Evolutionary conservation across 805 yeast species (phyloP).

Genomic region (Maudiozyma barnettii): DNA sequence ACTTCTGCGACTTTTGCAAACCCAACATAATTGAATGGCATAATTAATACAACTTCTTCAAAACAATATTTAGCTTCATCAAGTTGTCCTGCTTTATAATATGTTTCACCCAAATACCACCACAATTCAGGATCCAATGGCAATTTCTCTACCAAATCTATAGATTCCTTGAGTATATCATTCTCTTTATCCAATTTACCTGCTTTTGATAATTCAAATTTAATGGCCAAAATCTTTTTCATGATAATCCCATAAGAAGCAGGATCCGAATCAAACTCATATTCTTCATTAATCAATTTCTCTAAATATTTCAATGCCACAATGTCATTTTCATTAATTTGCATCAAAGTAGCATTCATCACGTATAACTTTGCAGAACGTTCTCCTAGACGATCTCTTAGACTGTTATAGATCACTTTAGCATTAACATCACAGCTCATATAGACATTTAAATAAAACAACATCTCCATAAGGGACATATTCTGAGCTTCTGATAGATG

Average conservation of each 20-base stretch:
- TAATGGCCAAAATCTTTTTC: slow-evolving; percentile 23
- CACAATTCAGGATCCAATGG: slow-evolving; percentile 74
- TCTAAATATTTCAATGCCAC: slow-evolving; percentile 37
- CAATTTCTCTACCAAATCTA: slow-evolving; percentile 23
- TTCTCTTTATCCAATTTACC: slow-evolving; percentile 8
- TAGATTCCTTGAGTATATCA: slow-evolving; percentile 9
- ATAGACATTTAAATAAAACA: slow-evolving; percentile 54
- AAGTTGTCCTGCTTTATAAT: slow-evolving; percentile 49
- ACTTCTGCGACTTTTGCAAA: slow-evolving; percentile 23
- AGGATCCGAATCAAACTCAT: slow-evolving; percentile 40
- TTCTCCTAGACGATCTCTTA: slow-evolving; percentile 61
- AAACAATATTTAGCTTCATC: slow-evolving; percentile 57
- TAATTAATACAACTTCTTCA: slow-evolving; percentile 59
- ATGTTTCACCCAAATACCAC: slow-evolving; percentile 67
- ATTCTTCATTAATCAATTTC: slow-evolving; percentile 39
- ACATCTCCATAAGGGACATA: slow-evolving; percentile 57
- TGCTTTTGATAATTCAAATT: slow-evolving; percentile 2
- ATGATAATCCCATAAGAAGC: slow-evolving; percentile 22
- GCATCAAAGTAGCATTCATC: slow-evolving; percentile 24
- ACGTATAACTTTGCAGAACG: slow-evolving; percentile 25
- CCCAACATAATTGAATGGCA: slow-evolving; percentile 41
- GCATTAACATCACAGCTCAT: slow-evolving; percentile 67
- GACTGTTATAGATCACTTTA: slow-evolving; percentile 48
- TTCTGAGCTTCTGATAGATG: slow-evolving; percentile 31
- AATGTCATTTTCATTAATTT: slow-evolving; percentile 18